A percentile compares a stretch with the other conserved stretches of the same genome.
Conservation (phyloP, 306 rosid genomes). For the Cicer pinnatifidum region DNA sequence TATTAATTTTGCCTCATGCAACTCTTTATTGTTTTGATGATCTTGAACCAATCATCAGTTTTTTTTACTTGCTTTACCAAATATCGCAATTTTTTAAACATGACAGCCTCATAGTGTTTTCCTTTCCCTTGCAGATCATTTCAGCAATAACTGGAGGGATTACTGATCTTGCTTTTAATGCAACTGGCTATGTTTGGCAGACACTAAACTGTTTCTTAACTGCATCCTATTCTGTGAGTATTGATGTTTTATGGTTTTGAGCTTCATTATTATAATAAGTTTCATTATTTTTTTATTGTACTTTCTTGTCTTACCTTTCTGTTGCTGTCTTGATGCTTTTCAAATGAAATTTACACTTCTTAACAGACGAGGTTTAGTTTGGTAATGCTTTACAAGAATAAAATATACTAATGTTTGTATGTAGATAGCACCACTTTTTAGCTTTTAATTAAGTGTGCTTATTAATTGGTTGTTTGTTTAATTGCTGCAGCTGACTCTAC, state of each 20-base stretch:
- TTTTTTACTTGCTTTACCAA: slow-evolving; percentile 16
- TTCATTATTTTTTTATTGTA: slow-evolving; percentile 12
- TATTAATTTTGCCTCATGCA: background rate
- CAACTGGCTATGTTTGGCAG: slow-evolving; percentile 91
- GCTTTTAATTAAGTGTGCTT: slow-evolving; percentile 40
- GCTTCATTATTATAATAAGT: slow-evolving; percentile 8
- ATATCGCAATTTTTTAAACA: slow-evolving; percentile 27
- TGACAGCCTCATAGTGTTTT: slow-evolving; percentile 29
- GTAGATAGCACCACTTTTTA: slow-evolving; percentile 27
- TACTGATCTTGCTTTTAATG: slow-evolving; percentile 85
- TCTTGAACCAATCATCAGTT: slow-evolving; percentile 35
- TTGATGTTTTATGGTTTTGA: slow-evolving; percentile 39
- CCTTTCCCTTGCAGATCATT: slow-evolving; percentile 71
- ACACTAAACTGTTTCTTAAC: slow-evolving; percentile 87
- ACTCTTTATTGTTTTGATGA: slow-evolving; percentile 21
- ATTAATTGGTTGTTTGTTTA: slow-evolving; percentile 44
- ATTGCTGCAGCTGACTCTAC: slow-evolving; percentile 77
- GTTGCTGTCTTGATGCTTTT: slow-evolving; percentile 4
- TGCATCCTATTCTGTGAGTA: slow-evolving; percentile 97
- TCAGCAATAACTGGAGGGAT: slow-evolving; percentile 95
- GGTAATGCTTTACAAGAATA: slow-evolving; percentile 18
- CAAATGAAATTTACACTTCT: slow-evolving; percentile 30
- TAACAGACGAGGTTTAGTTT: slow-evolving; percentile 12
- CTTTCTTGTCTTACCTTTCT: slow-evolving; percentile 10
- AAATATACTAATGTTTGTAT: background rate